A percentile compares a stretch with the other conserved stretches of the same genome.
Conservation (phyloP, 768 basidiomycete genomes). For the Pulveroboletus sp. region DNA sequence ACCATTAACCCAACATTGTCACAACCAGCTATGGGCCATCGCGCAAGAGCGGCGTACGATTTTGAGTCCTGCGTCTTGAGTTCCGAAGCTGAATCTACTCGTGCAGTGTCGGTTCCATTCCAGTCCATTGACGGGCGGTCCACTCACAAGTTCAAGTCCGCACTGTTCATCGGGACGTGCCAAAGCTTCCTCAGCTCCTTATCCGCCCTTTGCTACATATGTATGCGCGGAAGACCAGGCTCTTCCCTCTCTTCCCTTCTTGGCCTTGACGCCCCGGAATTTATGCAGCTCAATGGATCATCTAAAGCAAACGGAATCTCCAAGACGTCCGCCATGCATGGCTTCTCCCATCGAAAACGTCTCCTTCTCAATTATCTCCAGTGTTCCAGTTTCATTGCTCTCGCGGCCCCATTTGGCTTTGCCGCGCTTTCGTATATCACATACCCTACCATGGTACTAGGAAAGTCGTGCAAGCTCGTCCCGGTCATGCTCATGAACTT, state of each 20-base stretch:
- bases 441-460: constrained; percentile 98
- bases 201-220: constrained; percentile 75
- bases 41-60: constrained; percentile 88
- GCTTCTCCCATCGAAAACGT: constrained; percentile 36
- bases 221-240: constrained; percentile 53
- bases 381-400: constrained; percentile 83
- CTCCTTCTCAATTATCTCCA: constrained; percentile 79
- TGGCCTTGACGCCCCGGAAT: constrained; percentile 48
- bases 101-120: constrained; percentile 81
- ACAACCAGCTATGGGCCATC: constrained; percentile 76
- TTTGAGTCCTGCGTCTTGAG: not conserved
- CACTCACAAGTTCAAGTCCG: constrained; percentile 77
- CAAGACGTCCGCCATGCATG: constrained; percentile 26
- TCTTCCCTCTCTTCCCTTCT: constrained; percentile 55
- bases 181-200: constrained; percentile 79
- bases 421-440: constrained; percentile 93
- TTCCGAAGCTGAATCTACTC: not conserved
- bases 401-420: constrained; percentile 95
- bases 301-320: constrained; percentile 25
- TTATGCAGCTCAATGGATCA: constrained; percentile 17
- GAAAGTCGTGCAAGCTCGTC: constrained; percentile 98
- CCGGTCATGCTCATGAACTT: constrained; percentile 99
- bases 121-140: constrained; percentile 59
- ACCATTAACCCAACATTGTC: constrained; percentile 5
- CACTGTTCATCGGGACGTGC: constrained; percentile 80